phyloP scores from a whole-genome alignment of 352 stramenopile genomes.

The Phytophthora pinifolia region DNA sequence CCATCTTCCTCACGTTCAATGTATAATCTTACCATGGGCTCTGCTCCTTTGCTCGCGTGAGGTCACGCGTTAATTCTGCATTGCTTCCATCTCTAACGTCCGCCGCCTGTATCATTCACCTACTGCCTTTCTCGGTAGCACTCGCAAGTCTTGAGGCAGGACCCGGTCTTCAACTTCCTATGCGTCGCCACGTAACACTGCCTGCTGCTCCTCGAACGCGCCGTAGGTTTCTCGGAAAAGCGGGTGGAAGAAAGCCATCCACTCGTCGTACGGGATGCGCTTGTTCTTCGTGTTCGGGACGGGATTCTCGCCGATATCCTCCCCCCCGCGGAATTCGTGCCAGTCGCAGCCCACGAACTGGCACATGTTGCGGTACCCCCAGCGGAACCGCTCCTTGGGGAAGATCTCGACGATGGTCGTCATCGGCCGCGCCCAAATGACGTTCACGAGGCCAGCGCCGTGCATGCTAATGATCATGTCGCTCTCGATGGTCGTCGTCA shows the following conservation, averaged over 20 bases:
- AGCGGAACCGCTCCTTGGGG: constrained; percentile 45
- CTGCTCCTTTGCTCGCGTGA: constrained; percentile 8
- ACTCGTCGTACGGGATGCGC: constrained; percentile 41
- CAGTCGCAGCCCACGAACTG: constrained; percentile 71
- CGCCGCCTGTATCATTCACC: neutral
- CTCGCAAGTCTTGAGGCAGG: neutral
- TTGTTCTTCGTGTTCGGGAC: constrained; percentile 51
- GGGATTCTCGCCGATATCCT: constrained; percentile 31
- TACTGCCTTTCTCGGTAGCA: constrained; percentile 1
- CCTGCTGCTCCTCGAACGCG: constrained; percentile 21
- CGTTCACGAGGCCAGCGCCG: constrained; percentile 77
- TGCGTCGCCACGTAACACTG: constrained; percentile 12
- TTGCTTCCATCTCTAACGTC: constrained; percentile 24
- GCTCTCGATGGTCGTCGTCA: constrained; percentile 58
- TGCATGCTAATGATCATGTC: constrained; percentile 86
- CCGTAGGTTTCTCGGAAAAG: constrained; percentile 33
- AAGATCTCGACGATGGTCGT: constrained; percentile 80
- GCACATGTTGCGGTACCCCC: constrained; percentile 79
- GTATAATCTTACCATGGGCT: constrained; percentile 22
- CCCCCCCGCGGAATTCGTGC: constrained; percentile 50
- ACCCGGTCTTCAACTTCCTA: constrained; percentile 16
- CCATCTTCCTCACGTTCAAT: constrained; percentile 8
- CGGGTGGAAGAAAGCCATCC: constrained; percentile 47
- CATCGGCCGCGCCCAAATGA: constrained; percentile 54
- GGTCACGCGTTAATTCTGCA: constrained; percentile 11